These are phyloP conservation scores for Colletotrichum sp. DNA, from an alignment of 2,329 filamentous ascomycete species.

Conservation along the genomic window DNA sequence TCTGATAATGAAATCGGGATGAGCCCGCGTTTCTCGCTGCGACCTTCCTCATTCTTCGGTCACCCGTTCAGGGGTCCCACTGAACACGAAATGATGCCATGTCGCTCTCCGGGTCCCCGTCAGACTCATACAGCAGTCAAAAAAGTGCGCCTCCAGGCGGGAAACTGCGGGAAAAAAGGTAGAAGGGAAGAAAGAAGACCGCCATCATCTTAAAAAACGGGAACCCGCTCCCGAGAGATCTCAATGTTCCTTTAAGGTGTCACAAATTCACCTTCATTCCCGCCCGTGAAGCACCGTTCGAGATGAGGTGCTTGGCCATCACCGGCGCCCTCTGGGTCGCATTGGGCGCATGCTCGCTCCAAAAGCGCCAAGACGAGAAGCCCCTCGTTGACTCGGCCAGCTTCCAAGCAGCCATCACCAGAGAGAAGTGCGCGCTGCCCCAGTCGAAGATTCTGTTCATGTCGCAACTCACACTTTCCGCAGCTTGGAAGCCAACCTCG, in stretches of 20 bases:
- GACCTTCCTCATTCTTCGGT: constrained; percentile 10
- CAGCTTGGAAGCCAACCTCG: constrained; percentile 25
- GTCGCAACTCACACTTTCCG: constrained; percentile 25
- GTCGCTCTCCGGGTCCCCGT: background rate
- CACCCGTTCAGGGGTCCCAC: background rate
- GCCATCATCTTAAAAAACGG: background rate
- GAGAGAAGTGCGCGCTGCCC: background rate
- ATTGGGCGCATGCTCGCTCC: background rate
- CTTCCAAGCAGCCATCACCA: background rate
- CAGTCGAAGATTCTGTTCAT: background rate
- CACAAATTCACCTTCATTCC: background rate
- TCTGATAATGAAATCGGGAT: background rate
- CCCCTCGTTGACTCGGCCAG: constrained; percentile 1
- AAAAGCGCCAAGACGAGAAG: background rate
- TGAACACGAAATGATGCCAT: background rate
- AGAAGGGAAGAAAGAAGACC: background rate
- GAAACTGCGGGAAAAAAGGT: too few species aligned
- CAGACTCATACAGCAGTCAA: too few species aligned
- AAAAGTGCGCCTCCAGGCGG: too few species aligned
- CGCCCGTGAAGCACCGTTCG: background rate
- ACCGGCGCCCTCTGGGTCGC: background rate
- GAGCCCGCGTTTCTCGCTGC: background rate
- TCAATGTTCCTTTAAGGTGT: background rate
- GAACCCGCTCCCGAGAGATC: background rate
- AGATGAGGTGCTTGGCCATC: background rate